A percentile compares a stretch with the other conserved stretches of the same genome.
phyloP scores from a whole-genome alignment of 768 basidiomycete species.

The Tricholoma saponaceum region DNA sequence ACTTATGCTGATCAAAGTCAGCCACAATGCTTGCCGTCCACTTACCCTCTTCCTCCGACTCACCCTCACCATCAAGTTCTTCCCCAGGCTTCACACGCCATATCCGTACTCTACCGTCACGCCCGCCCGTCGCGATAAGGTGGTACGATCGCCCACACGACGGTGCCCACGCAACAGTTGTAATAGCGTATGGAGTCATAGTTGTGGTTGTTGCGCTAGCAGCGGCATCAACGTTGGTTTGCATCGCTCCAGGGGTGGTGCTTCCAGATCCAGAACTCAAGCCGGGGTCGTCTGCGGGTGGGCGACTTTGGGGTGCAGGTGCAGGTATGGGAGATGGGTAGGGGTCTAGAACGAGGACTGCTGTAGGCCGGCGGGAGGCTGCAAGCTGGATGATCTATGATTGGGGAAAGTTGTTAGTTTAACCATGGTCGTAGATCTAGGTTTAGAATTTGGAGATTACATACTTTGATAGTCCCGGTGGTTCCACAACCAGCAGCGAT shows the following conservation, averaged over 20 bases:
- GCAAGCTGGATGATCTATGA: slow-evolving; percentile 71
- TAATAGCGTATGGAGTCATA: slow-evolving; percentile 61
- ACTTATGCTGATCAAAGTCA: slow-evolving; percentile 88
- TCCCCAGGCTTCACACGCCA: slow-evolving; percentile 75
- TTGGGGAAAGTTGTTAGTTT: background rate
- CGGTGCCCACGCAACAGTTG: slow-evolving; percentile 90
- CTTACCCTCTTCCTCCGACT: slow-evolving; percentile 38
- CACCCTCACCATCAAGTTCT: slow-evolving; percentile 34
- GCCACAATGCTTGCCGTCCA: slow-evolving; percentile 80
- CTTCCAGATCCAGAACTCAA: slow-evolving; percentile 14
- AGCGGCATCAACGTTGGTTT: slow-evolving; percentile 21
- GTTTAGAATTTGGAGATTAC: slow-evolving; percentile 8
- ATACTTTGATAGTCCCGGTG: slow-evolving; percentile 72
- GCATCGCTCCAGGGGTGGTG: slow-evolving; percentile 8
- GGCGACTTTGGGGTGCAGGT: slow-evolving; percentile 5
- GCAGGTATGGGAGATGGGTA: slow-evolving; percentile 24
- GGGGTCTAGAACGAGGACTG: slow-evolving; percentile 59
- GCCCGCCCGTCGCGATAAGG: slow-evolving; percentile 84
- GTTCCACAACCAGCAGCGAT: slow-evolving; percentile 75
- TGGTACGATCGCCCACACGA: slow-evolving; percentile 93
- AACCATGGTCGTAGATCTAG: background rate
- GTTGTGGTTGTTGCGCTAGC: slow-evolving; percentile 16
- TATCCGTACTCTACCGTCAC: slow-evolving; percentile 86
- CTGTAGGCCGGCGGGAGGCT: slow-evolving; percentile 60
- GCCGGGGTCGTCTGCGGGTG: background rate